Base-by-base conservation (phyloP, 352 stramenopile species). In the Pythium chondricola region DNA sequence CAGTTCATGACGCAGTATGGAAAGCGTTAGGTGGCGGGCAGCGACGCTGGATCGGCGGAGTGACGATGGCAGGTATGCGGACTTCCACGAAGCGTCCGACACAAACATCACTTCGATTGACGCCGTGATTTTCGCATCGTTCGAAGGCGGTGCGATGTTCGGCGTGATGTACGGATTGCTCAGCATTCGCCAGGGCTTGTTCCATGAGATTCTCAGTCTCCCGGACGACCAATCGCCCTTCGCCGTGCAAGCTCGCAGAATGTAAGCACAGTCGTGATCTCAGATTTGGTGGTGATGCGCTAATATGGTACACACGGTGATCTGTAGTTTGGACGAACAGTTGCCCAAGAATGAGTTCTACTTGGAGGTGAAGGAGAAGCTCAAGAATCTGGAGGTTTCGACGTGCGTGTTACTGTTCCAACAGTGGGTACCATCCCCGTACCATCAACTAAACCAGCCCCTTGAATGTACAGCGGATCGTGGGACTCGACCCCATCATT, bases 181-280 rank as follows among this genome's bases (percentile, higher is more conserved):
- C 38, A 86, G 68, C 39, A 82, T 91, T 46, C 80, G 80, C 42
- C 65, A 65, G 10, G 63, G 80, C 14, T 57, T 88, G 30, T 86
- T 91, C 36, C 62, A 69, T 29, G 76, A 91, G 45, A 61, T 91
- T 4, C 59, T 91, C 33, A 70, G 71, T 48, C 55, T 91, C 14
- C 76, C 80, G 14, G 56, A 64, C 8, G 76, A 88, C 4, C 66
- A 79, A 38, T 91, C 80, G 11, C 74, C 70, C 4, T 88, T 91
- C 55, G 76, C 80, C 0, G 43, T 37, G 31, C 61, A 60, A n/a
- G 67, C 73, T 2, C 69, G 72, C 22, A 49, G 54, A 49, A 74
- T 85, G 76, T 83, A 58, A n/a, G n/a, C n/a, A n/a, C n/a, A n/a
- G n/a, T n/a, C n/a, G n/a, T n/a, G n/a, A n/a, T n/a, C n/a, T n/a